These are phyloP conservation scores for Karstenula rhodostoma DNA, from an alignment of 2,329 filamentous ascomycete genomes.

Conservation along the genomic window DNA sequence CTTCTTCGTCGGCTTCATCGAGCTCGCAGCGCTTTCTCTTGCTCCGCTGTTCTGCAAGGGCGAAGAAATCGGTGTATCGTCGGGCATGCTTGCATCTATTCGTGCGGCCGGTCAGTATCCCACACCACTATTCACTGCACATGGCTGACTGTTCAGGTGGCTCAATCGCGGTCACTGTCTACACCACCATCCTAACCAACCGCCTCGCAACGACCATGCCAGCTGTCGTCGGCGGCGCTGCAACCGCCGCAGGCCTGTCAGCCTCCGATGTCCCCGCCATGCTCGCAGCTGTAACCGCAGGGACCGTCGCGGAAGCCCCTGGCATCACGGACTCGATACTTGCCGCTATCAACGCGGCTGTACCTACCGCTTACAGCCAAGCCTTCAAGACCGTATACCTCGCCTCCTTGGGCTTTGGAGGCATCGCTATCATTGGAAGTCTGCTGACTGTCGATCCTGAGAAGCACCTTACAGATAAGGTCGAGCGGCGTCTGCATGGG, in stretches of 20 bases:
- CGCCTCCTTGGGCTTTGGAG: conserved; percentile 26
- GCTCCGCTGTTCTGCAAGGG: conserved; percentile 25
- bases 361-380: conserved; percentile 20
- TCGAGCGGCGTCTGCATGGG: conserved; percentile 24
- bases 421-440: conserved; percentile 26
- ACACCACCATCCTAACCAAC: conserved; percentile 25
- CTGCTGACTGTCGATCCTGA: conserved; percentile 23
- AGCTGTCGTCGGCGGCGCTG: conserved; percentile 19
- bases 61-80: conserved; percentile 26
- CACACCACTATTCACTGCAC: neutral
- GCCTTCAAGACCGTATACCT: conserved; percentile 31
- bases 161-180: conserved; percentile 25
- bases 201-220: conserved; percentile 22
- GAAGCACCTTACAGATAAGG: conserved; percentile 26
- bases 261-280: conserved; percentile 20
- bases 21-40: conserved; percentile 20
- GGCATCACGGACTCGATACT: conserved; percentile 18
- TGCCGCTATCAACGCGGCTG: conserved; percentile 11
- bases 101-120: conserved; percentile 19
- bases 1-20: conserved; percentile 28
- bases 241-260: conserved; percentile 19
- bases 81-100: conserved; percentile 24
- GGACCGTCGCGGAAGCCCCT: conserved; percentile 22
- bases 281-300: conserved; percentile 17
- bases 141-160: conserved; percentile 15